Percentiles rank a stretch among this genome's conserved stretches.
Conservation (phyloP, 208 protist species). For the Crithidia mellificae region DNA sequence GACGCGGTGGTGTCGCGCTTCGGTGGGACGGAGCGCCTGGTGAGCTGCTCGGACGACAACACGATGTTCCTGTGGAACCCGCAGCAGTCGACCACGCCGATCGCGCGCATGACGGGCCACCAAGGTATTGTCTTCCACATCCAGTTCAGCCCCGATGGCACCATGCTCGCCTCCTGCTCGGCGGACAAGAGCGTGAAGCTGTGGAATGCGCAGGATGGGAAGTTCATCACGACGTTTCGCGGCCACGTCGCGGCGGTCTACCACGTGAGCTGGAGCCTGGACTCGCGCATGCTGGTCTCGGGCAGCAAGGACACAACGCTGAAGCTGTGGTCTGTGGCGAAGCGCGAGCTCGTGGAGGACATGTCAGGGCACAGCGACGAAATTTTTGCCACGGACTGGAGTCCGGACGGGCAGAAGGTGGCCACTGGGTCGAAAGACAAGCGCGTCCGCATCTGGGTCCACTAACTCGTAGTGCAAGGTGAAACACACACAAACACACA, state of each 20-base stretch:
- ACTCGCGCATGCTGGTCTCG: constrained; percentile 94
- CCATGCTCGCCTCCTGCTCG: constrained; percentile 95
- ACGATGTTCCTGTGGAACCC: constrained; percentile 98
- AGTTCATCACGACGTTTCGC: constrained; percentile 94
- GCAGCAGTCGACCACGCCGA: constrained; percentile 68
- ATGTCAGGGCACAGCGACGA: constrained; percentile 98
- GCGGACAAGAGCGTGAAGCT: constrained; percentile 98
- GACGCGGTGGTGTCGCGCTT: constrained; percentile 73
- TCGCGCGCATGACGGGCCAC: constrained; percentile 94
- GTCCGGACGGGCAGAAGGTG: constrained; percentile 95
- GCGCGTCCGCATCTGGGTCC: constrained; percentile 88
- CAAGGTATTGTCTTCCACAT: constrained; percentile 95
- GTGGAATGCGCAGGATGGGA: constrained; percentile 93
- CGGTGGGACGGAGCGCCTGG: constrained; percentile 86
- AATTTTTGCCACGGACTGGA: constrained; percentile 98
- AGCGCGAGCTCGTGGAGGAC: constrained; percentile 93
- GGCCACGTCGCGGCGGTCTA: constrained; percentile 98
- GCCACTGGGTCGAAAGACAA: constrained; percentile 97
- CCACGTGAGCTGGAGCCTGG: constrained; percentile 96
- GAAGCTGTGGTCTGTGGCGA: constrained; percentile 95
- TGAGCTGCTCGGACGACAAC: constrained; percentile 97
- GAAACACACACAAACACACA: background rate
- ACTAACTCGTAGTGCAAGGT: constrained; percentile 35
- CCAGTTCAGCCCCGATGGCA: constrained; percentile 97
- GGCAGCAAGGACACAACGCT: constrained; percentile 97